These are phyloP conservation scores for Coprinopsis marcescibilis DNA, from an alignment of 768 basidiomycete species.

Conservation along the genomic window DNA sequence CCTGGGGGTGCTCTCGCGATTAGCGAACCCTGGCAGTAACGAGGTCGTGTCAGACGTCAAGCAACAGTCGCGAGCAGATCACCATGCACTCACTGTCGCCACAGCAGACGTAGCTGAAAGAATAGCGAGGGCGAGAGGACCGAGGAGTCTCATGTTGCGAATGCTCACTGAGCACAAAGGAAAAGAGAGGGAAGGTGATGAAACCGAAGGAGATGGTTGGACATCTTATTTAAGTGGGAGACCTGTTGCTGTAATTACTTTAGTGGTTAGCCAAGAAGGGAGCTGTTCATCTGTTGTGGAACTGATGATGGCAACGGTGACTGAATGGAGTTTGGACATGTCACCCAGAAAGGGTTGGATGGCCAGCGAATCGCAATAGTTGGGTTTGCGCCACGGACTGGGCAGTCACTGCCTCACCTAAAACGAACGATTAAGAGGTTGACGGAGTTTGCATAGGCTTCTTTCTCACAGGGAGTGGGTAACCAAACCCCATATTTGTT, in stretches of 20 bases:
- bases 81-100: conserved; percentile 2
- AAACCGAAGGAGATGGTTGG: too few relatives aligned
- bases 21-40: conserved; percentile 3
- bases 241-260: too few relatives aligned
- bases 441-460: background rate
- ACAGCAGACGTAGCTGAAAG: conserved; percentile 1
- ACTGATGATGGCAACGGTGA: background rate
- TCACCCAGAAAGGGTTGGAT: too few relatives aligned
- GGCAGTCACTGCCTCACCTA: background rate
- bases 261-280: too few relatives aligned
- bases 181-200: too few relatives aligned
- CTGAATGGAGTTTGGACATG: too few relatives aligned
- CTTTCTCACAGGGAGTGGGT: background rate
- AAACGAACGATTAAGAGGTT: background rate
- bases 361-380: background rate
- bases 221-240: too few relatives aligned
- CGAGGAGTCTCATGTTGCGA: conserved; percentile 3
- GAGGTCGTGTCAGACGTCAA: background rate
- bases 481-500: background rate
- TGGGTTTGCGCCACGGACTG: background rate
- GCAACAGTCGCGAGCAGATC: background rate
- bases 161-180: too few relatives aligned
- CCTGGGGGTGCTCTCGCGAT: conserved; percentile 1
- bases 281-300: background rate
- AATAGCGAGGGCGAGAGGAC: conserved; percentile 1